A percentile compares a stretch with the other conserved stretches of the same genome.
Evolutionary conservation across 1,284 basidiomycete genomes (phyloP).

Genomic region (Malassezia cuniculi): DNA sequence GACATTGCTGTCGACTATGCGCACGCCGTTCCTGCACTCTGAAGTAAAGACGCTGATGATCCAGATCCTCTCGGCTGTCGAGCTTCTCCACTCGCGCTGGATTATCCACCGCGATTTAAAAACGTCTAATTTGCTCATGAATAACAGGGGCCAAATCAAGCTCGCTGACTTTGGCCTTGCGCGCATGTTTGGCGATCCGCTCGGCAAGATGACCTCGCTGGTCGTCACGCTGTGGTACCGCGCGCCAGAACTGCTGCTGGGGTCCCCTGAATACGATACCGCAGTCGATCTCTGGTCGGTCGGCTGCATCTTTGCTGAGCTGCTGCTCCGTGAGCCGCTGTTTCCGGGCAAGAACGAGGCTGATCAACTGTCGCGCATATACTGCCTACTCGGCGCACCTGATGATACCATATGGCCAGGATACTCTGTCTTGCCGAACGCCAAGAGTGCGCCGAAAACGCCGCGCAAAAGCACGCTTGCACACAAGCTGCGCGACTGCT

Average conservation of each 20-base stretch:
- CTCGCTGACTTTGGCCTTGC: constrained; percentile 97
- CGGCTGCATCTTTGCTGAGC: constrained; percentile 97
- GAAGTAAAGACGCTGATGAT: constrained; percentile 94
- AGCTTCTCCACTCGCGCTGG: constrained; percentile 87
- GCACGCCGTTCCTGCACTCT: constrained; percentile 82
- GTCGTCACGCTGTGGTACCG: constrained; percentile 99
- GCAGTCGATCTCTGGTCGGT: constrained; percentile 59
- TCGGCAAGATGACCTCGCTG: constrained; percentile 82
- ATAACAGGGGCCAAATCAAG: constrained; percentile 94
- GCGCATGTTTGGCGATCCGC: constrained; percentile 82
- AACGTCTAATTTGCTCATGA: constrained; percentile 94
- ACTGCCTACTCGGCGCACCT: constrained; percentile 79
- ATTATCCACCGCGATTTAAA: constrained; percentile 95
- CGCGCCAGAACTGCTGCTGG: constrained; percentile 28
- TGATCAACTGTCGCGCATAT: constrained; percentile 67
- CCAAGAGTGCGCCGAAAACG: constrained; percentile 49
- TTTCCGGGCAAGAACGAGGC: constrained; percentile 92
- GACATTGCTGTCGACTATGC: constrained; percentile 74
- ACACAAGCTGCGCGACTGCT: constrained; percentile 54
- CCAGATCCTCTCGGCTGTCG: constrained; percentile 83
- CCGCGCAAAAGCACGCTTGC: background rate
- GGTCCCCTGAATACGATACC: constrained; percentile 23
- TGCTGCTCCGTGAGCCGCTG: constrained; percentile 80
- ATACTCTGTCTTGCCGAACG: constrained; percentile 61
- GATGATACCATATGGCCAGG: constrained; percentile 76